Percentiles rank a stretch among this genome's conserved stretches.
Conservation (phyloP, 257 asterid species). For the Solanum appendiculatum region DNA sequence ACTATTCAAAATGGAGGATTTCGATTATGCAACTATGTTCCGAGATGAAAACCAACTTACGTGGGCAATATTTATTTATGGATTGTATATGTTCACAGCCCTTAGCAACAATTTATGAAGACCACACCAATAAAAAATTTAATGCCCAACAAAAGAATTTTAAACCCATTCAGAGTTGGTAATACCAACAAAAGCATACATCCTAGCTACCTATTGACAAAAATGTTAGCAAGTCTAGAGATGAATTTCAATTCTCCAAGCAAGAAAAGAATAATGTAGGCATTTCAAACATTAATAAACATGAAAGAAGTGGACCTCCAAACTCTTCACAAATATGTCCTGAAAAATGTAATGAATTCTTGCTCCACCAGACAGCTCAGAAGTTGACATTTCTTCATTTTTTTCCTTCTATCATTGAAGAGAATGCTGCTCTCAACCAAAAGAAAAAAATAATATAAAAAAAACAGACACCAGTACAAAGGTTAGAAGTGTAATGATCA, state of each 20-base stretch:
- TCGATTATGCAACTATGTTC: neutral
- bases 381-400: slow-evolving; percentile 82
- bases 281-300: slow-evolving; percentile 4
- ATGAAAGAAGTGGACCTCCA: slow-evolving; percentile 61
- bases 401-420: slow-evolving; percentile 85
- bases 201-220: neutral
- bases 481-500: neutral
- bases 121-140: neutral
- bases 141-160: neutral
- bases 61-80: neutral
- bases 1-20: neutral
- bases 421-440: slow-evolving; percentile 53
- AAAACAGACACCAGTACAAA: neutral
- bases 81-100: neutral
- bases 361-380: slow-evolving; percentile 93
- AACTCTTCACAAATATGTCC: slow-evolving; percentile 72
- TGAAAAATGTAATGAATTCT: slow-evolving; percentile 93
- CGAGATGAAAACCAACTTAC: neutral
- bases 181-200: neutral
- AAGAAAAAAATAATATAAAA: neutral
- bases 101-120: neutral
- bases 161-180: neutral
- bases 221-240: neutral
- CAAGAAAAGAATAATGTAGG: slow-evolving; percentile 1
- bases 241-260: neutral